phyloP scores from a whole-genome alignment of 768 basidiomycete species.

The Auricularia sp. region DNA sequence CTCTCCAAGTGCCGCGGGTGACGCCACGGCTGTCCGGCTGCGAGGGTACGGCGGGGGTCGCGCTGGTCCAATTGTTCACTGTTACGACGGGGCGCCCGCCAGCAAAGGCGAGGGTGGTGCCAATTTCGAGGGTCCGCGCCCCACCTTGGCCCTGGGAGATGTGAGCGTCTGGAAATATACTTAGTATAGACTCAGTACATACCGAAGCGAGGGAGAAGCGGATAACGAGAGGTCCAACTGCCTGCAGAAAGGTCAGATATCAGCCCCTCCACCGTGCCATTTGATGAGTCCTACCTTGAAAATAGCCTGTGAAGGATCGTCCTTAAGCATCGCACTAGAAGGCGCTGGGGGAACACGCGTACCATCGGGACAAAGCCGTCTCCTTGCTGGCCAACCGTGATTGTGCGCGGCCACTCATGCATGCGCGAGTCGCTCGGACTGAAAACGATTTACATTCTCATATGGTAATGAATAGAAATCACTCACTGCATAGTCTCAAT shows the following conservation, averaged over 20 bases:
- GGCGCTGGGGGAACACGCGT: constrained; percentile 11
- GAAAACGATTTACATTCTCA: neutral
- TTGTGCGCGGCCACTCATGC: constrained; percentile 37
- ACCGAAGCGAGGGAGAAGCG: constrained; percentile 8
- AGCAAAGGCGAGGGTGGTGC: constrained; percentile 37
- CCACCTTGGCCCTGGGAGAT: constrained; percentile 34
- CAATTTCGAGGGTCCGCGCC: constrained; percentile 36
- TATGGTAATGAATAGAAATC: neutral
- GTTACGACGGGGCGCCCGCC: constrained; percentile 37
- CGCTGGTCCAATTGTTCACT: constrained; percentile 36
- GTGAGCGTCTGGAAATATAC: constrained; percentile 11
- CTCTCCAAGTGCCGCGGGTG: constrained; percentile 43
- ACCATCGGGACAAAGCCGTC: constrained; percentile 39
- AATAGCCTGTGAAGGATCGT: too few relatives aligned
- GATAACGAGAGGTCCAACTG: constrained; percentile 37
- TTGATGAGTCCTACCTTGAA: constrained; percentile 18
- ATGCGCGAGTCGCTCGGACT: constrained; percentile 36
- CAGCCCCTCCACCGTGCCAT: too few relatives aligned
- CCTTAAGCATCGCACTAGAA: too few relatives aligned
- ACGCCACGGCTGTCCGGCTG: constrained; percentile 37
- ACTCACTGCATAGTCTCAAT: constrained; percentile 41
- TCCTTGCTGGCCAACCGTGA: constrained; percentile 31
- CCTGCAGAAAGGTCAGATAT: constrained; percentile 12
- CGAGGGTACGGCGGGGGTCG: constrained; percentile 32
- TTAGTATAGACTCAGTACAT: constrained; percentile 22